These are phyloP conservation scores for Yamadazyma pseudoaaseri DNA, from an alignment of 1,139 yeast genomes.

Conservation along the genomic window DNA sequence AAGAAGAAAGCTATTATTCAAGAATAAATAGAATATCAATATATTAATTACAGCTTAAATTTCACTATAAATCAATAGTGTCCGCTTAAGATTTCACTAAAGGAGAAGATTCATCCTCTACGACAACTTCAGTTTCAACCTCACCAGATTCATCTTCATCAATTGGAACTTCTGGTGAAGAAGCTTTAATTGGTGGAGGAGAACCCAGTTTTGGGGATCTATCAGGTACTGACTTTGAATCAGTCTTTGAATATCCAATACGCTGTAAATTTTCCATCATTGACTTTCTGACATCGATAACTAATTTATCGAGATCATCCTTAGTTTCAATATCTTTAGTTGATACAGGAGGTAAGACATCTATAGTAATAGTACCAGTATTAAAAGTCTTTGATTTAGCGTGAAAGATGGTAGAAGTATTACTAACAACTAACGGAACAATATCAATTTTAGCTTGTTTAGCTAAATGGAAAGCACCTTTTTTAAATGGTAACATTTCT, in stretches of 20 bases:
- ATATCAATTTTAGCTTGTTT: slow-evolving; percentile 88
- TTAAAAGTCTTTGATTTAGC: slow-evolving; percentile 56
- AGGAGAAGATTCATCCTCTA: slow-evolving; percentile 19
- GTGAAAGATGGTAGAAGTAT: slow-evolving; percentile 74
- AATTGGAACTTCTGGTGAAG: slow-evolving; percentile 1
- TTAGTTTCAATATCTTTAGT: slow-evolving; percentile 55
- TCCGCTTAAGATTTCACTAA: too few relatives aligned
- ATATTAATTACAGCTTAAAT: too few relatives aligned
- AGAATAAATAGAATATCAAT: slow-evolving; percentile 13
- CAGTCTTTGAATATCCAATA: slow-evolving; percentile 33
- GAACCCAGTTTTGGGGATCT: slow-evolving; percentile 10
- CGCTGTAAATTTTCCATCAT: slow-evolving; percentile 30
- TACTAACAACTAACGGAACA: slow-evolving; percentile 83
- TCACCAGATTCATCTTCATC: not conserved
- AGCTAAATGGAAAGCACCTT: slow-evolving; percentile 98
- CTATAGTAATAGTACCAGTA: slow-evolving; percentile 59
- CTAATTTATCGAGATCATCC: slow-evolving; percentile 56
- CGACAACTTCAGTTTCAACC: slow-evolving; percentile 16
- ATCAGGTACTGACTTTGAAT: slow-evolving; percentile 3
- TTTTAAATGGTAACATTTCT: slow-evolving; percentile 80
- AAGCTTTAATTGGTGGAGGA: slow-evolving; percentile 7
- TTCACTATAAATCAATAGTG: not conserved
- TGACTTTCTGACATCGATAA: slow-evolving; percentile 34
- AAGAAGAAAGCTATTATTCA: slow-evolving; percentile 35
- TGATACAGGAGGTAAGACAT: slow-evolving; percentile 65